Conservation (phyloP, 2,329 filamentous ascomycete species). For the Aspergillus clavatus region DNA sequence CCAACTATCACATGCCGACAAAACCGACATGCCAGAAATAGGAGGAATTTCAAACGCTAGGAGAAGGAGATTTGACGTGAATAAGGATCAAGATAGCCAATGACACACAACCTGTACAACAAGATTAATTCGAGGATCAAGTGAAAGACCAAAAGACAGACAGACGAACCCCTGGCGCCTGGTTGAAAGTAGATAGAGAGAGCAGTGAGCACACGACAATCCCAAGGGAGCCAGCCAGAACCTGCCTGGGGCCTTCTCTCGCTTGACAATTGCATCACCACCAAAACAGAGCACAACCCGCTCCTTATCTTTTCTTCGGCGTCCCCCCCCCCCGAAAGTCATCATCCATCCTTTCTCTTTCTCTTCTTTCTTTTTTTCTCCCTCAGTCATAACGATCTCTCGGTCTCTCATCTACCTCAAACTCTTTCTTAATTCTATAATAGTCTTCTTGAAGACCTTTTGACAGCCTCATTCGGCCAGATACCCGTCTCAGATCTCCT, state of each 20-base stretch:
- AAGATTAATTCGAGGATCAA: no score
- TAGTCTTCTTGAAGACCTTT: no score
- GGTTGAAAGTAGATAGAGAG: not conserved
- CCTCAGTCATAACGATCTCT: no score
- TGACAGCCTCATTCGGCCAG: constrained; percentile 6
- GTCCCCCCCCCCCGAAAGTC: constrained; percentile 8
- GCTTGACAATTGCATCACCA: constrained; percentile 17
- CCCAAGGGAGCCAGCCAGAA: no score
- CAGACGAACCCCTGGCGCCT: no score
- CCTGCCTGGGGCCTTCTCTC: constrained; percentile 8
- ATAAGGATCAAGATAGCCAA: not conserved
- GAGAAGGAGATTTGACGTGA: no score
- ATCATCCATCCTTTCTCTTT: constrained; percentile 5
- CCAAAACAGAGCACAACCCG: not conserved
- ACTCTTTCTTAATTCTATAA: no score
- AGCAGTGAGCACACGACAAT: constrained; percentile 15
- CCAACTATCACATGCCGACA: constrained; percentile 10
- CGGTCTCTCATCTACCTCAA: constrained; percentile 7
- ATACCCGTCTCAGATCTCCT: constrained; percentile 8
- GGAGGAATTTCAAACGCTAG: no score
- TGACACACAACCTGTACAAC: not conserved
- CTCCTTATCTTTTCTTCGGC: constrained; percentile 13
- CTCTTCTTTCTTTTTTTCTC: constrained; percentile 4
- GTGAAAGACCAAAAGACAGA: no score
- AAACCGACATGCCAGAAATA: not conserved